Evolutionary conservation across 2,329 filamentous ascomycete genomes (phyloP).

Genomic region (Phoma herbarum): DNA sequence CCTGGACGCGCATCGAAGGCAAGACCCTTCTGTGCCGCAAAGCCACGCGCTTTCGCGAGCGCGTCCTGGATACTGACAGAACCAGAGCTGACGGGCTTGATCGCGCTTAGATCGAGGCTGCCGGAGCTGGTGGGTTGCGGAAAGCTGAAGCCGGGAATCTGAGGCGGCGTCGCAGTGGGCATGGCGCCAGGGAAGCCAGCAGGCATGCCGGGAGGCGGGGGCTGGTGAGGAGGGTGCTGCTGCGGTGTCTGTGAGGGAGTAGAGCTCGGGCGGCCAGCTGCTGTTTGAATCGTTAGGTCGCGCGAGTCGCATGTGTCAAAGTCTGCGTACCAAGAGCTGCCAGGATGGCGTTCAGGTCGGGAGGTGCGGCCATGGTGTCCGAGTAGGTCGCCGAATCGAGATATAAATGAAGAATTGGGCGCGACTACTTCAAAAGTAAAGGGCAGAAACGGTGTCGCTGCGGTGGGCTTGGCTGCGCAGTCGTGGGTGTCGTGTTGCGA

Average conservation of each 20-base stretch:
- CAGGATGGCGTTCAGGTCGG: slow-evolving; percentile 52
- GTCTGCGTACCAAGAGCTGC: slow-evolving; percentile 48
- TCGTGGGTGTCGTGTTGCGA: slow-evolving; percentile 25
- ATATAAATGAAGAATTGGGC: slow-evolving; percentile 5
- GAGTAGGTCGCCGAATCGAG: slow-evolving; percentile 5
- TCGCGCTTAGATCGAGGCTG: slow-evolving; percentile 79
- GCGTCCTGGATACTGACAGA: slow-evolving; percentile 85
- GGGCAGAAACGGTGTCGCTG: slow-evolving; percentile 1
- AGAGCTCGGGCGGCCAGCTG: slow-evolving; percentile 56
- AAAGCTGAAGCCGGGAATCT: slow-evolving; percentile 58
- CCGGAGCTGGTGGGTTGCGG: slow-evolving; percentile 77
- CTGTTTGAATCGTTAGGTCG: slow-evolving; percentile 41
- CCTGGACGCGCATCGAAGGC: slow-evolving; percentile 56
- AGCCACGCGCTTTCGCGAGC: slow-evolving; percentile 83
- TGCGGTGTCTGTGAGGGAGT: slow-evolving; percentile 58
- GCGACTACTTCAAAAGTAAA: slow-evolving; percentile 7
- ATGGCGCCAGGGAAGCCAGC: slow-evolving; percentile 56
- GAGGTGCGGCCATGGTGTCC: slow-evolving; percentile 45
- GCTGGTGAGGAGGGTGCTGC: slow-evolving; percentile 52
- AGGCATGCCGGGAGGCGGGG: slow-evolving; percentile 55
- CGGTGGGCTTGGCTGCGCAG: slow-evolving; percentile 18
- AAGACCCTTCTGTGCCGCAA: slow-evolving; percentile 80
- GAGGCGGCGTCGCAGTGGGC: slow-evolving; percentile 54
- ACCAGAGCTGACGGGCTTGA: slow-evolving; percentile 81
- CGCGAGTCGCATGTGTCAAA: not conserved